Evolutionary conservation across 2,329 filamentous ascomycete genomes (phyloP).

Genomic region (Pleurostoma richardsiae): DNA sequence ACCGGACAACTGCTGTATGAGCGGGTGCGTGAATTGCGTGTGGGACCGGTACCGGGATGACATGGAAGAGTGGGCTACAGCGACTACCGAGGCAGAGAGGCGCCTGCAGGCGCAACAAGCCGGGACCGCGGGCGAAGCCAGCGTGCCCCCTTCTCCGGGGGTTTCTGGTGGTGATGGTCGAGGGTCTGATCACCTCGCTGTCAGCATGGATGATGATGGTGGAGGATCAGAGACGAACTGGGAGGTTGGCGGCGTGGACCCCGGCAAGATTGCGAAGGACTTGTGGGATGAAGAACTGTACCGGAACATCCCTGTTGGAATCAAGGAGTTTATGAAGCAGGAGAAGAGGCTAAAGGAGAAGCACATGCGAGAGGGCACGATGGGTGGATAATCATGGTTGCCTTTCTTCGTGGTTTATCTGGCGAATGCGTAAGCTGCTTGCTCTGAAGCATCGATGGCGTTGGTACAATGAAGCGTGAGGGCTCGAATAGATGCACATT

Average conservation of each 20-base stretch:
- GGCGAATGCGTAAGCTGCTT: too few species aligned
- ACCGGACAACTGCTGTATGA: conserved; percentile 99
- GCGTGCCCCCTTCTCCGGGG: conserved; percentile 13
- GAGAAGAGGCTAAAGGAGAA: conserved; percentile 85
- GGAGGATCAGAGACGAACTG: conserved; percentile 70
- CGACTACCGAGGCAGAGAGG: conserved; percentile 57
- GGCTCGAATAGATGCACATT: too few species aligned
- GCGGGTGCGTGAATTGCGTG: conserved; percentile 94
- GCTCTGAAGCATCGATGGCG: too few species aligned
- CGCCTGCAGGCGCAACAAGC: conserved; percentile 36
- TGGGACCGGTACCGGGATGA: conserved; percentile 93
- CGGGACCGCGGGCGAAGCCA: conserved; percentile 10
- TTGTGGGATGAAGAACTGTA: conserved; percentile 66
- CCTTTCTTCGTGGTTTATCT: neutral
- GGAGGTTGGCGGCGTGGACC: conserved; percentile 33
- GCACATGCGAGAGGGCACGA: conserved; percentile 53
- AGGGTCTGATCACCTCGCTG: conserved; percentile 30
- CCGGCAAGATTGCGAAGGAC: conserved; percentile 41
- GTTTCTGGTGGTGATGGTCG: conserved; percentile 32
- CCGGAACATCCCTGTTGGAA: conserved; percentile 79
- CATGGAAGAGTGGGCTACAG: conserved; percentile 78
- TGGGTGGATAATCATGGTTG: conserved; percentile 27
- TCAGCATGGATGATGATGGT: conserved; percentile 75
- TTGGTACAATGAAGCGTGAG: too few species aligned
- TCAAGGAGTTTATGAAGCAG: conserved; percentile 94